Evolutionary conservation across 2,329 filamentous ascomycete genomes (phyloP).

Genomic region (Curvularia sp.): DNA sequence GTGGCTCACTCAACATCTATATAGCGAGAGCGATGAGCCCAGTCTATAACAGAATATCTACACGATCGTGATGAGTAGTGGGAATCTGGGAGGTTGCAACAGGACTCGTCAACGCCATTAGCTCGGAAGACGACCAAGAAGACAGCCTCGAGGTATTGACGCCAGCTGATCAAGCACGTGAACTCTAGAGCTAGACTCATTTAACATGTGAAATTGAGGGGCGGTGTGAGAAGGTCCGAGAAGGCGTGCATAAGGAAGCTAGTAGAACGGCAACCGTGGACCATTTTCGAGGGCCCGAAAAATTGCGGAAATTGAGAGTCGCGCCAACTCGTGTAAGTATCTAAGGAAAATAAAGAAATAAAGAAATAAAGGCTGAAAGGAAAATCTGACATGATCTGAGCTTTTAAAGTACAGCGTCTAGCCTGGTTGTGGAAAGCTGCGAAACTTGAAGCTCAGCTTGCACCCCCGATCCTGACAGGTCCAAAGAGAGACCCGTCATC

Average conservation of each 20-base stretch:
- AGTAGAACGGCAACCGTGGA: background rate
- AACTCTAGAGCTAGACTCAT: background rate
- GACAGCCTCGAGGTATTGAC: background rate
- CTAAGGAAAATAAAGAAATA: background rate
- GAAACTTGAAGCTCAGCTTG: background rate
- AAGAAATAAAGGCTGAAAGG: background rate
- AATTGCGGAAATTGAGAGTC: background rate
- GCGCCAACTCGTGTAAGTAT: background rate
- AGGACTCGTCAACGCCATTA: background rate
- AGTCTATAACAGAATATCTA: too few relatives aligned
- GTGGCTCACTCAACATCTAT: too few relatives aligned
- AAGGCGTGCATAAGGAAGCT: background rate
- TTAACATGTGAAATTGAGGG: background rate
- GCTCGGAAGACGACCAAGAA: background rate
- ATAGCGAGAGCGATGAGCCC: too few relatives aligned
- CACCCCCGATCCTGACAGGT: background rate
- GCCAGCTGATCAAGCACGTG: background rate
- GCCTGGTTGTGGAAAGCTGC: background rate
- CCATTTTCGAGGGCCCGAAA: background rate
- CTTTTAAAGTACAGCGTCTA: background rate
- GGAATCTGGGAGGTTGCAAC: background rate
- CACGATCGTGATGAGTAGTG: too few relatives aligned
- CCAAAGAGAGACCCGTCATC: background rate
- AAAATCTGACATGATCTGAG: background rate
- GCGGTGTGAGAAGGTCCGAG: background rate